Evolutionary conservation across 2,329 filamentous ascomycete species (phyloP), one percentile per base, ranked within the genome.

Genomic region (Alternaria sp.): DNA sequence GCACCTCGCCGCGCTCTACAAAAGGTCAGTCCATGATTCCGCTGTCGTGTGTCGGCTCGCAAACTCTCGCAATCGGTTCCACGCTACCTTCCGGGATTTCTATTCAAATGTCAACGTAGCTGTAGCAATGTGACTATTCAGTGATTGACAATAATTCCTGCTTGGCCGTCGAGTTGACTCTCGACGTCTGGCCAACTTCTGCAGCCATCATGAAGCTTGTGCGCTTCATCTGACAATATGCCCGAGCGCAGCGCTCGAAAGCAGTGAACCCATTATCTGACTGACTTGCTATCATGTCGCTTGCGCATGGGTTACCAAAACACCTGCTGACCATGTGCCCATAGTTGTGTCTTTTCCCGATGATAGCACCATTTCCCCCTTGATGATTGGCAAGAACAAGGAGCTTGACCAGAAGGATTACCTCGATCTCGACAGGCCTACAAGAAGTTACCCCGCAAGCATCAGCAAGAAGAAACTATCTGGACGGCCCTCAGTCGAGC

Each of bases 281-380:
- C 32, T 49, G 8, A 8, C 14, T 36, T 1, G n/a, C 32, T 22
- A 24, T 16, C 49, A 30, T 22, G 30, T 34, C 20, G 39, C 24
- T 30, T 30, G 42, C 47, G 47, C 48, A 20, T 54, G 32, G 39
- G 26, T 51, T 41, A 7, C 32, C 43, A 56, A 65, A 65, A 64
- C 41, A 49, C 42, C 51, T 55, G 69, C 74, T 75, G 68, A 76
- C 67, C 52, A 54, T 41, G 42, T 18, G 30, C 38, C 51, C 52
- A 54, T 65, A 84, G 82, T 79, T 61, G 81, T 83, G 34, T 80
- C 81, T 5, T 83, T 83, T 64, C 80, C 79, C 51, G 75, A 81
- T 30, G 81, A 83, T 46, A 78, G 75, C 47, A 51, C 57, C 47
- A 82, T 83, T 47, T 84, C 82, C 22, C 82, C 82, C 38, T 66